Percentiles rank a stretch among this genome's conserved stretches.
Conservation (phyloP, 23 red algal genomes). For the Agarophyton chilense region DNA sequence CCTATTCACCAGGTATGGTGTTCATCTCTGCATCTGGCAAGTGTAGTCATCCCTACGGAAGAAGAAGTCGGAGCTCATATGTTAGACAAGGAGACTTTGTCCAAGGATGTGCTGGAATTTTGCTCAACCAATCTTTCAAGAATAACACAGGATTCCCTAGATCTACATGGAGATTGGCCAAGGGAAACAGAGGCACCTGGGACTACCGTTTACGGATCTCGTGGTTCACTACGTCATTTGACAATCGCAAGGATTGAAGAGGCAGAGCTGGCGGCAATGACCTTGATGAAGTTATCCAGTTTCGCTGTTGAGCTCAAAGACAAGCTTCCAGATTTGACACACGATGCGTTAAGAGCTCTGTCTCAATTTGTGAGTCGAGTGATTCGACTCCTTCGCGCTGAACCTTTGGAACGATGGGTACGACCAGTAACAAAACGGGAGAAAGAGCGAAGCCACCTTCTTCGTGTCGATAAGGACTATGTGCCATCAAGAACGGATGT, state of each 20-base stretch:
- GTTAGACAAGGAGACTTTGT: slow-evolving; percentile 16
- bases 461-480: slow-evolving; percentile 35
- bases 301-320: slow-evolving; percentile 51
- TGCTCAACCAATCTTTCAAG: slow-evolving; percentile 28
- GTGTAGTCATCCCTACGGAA: slow-evolving; percentile 41
- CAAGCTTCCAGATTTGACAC: slow-evolving; percentile 22
- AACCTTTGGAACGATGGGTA: slow-evolving; percentile 68
- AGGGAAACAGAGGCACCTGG: background rate
- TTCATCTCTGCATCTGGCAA: slow-evolving; percentile 45
- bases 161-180: slow-evolving; percentile 65
- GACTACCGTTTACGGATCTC: background rate
- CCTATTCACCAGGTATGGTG: slow-evolving; percentile 51
- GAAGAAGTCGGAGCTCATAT: background rate
- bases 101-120: slow-evolving; percentile 54
- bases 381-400: slow-evolving; percentile 50
- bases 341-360: background rate
- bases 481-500: background rate
- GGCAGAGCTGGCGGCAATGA: slow-evolving; percentile 47
- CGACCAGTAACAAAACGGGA: slow-evolving; percentile 52
- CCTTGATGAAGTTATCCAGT: slow-evolving; percentile 42
- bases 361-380: slow-evolving; percentile 30
- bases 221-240: background rate
- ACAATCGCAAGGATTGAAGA: slow-evolving; percentile 63
- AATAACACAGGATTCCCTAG: slow-evolving; percentile 38
- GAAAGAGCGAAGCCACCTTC: slow-evolving; percentile 59